Percentiles rank a stretch among this genome's conserved stretches.
Conservation (phyloP, 768 basidiomycete species). For the Cystobasidium ongulense region DNA sequence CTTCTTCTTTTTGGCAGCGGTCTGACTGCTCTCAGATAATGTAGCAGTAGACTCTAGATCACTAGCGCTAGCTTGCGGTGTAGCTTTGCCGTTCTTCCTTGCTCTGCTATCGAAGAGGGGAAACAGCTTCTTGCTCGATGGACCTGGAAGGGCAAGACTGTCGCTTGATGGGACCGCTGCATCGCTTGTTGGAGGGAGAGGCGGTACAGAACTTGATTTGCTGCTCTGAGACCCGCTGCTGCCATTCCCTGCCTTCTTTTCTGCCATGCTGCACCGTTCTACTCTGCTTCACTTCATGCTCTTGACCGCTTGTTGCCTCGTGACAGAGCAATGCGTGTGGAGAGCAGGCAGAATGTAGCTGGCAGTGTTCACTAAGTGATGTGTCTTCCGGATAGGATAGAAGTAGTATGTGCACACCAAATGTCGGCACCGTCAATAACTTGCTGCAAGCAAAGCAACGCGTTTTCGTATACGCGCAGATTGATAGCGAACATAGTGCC, state of each 20-base stretch:
- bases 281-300: not conserved
- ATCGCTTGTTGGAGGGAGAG: not conserved
- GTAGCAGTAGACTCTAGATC: not conserved
- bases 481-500: too few species aligned
- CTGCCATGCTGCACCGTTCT: not conserved
- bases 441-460: too few species aligned
- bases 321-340: too few species aligned
- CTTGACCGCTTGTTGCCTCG: too few species aligned
- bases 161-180: not conserved
- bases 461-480: too few species aligned
- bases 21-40: not conserved
- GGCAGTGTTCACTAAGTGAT: too few species aligned
- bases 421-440: too few species aligned
- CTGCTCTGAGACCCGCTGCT: not conserved
- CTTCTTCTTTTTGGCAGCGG: not conserved
- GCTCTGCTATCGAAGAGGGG: constrained; percentile 1
- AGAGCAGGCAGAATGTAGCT: too few species aligned
- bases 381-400: too few species aligned
- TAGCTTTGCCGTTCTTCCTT: constrained; percentile 3
- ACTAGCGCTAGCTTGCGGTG: not conserved
- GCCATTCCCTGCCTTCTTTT: not conserved
- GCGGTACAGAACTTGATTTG: not conserved
- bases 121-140: constrained; percentile 10
- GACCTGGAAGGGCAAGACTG: not conserved
- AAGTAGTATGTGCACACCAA: too few species aligned